phyloP scores from a whole-genome alignment of 768 basidiomycete species.

The Russula vinacea region DNA sequence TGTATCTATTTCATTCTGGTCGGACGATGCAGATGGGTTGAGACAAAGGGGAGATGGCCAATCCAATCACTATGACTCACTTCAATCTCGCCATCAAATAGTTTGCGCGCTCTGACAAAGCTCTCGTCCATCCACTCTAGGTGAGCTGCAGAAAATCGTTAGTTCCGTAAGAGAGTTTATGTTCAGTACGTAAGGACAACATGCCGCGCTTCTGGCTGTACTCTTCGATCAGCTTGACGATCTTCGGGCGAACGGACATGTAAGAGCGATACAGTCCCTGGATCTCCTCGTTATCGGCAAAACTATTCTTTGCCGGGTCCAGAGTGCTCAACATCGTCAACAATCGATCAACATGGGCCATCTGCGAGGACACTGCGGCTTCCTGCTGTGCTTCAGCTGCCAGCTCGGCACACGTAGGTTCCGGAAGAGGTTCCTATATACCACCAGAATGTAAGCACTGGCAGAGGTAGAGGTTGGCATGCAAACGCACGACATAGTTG shows the following conservation, averaged over 20 bases:
- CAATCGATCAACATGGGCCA: slow-evolving; percentile 78
- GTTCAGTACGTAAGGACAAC: slow-evolving; percentile 18
- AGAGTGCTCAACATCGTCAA: slow-evolving; percentile 15
- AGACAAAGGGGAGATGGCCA: slow-evolving; percentile 28
- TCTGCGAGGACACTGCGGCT: slow-evolving; percentile 82
- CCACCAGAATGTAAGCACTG: neutral
- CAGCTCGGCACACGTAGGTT: slow-evolving; percentile 72
- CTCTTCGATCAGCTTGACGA: slow-evolving; percentile 94
- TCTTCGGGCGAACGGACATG: slow-evolving; percentile 89
- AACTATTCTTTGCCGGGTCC: slow-evolving; percentile 20
- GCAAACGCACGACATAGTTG: slow-evolving; percentile 81
- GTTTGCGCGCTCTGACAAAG: slow-evolving; percentile 81
- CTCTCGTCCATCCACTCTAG: slow-evolving; percentile 92
- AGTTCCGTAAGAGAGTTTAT: slow-evolving; percentile 1
- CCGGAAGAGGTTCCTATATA: slow-evolving; percentile 77
- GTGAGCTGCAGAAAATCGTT: slow-evolving; percentile 58
- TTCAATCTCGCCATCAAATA: slow-evolving; percentile 94
- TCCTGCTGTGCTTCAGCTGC: slow-evolving; percentile 84
- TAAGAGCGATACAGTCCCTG: slow-evolving; percentile 88
- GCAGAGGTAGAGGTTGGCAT: neutral
- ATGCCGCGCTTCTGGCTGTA: slow-evolving; percentile 88
- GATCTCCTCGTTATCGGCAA: slow-evolving; percentile 31
- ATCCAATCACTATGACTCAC: slow-evolving; percentile 74
- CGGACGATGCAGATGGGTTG: slow-evolving; percentile 24
- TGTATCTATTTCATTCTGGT: slow-evolving; percentile 30